Percentiles rank a stretch among this genome's conserved stretches.
Evolutionary conservation across 2,329 filamentous ascomycete genomes (phyloP).

Genomic region (Lachnellula subtilissima): DNA sequence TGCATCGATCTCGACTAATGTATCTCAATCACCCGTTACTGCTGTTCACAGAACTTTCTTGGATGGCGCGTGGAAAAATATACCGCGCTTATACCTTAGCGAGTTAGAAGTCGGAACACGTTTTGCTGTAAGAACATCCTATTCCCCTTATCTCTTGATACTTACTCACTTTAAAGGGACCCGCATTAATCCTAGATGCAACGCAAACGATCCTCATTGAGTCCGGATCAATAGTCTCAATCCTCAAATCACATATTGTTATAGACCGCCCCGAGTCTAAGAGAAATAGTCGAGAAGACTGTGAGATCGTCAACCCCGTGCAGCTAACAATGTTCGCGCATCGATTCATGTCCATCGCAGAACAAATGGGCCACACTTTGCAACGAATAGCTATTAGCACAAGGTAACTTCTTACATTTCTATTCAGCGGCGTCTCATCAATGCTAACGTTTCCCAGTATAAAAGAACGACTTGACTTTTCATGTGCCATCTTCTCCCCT

Average conservation of each 20-base stretch:
- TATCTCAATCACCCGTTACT: no score
- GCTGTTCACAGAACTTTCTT: no score
- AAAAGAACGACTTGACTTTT: constrained; percentile 76
- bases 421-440: constrained; percentile 29
- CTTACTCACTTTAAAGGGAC: constrained; percentile 57
- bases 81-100: no score
- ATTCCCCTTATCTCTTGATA: no score
- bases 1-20: neutral
- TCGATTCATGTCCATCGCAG: constrained; percentile 77
- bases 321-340: constrained; percentile 73
- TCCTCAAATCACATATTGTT: constrained; percentile 67
- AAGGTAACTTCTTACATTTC: no score
- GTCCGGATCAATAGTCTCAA: constrained; percentile 66
- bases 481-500: constrained; percentile 71
- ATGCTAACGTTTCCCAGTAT: constrained; percentile 75
- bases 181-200: constrained; percentile 79
- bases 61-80: no score
- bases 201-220: constrained; percentile 89
- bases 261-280: constrained; percentile 50
- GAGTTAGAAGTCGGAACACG: no score
- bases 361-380: constrained; percentile 73
- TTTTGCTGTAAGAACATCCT: no score
- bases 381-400: constrained; percentile 36
- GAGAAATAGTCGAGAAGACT: constrained; percentile 50
- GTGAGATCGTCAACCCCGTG: constrained; percentile 44